Evolutionary conservation across 2,329 filamentous ascomycete genomes (phyloP).

Genomic region (Didymella exigua): DNA sequence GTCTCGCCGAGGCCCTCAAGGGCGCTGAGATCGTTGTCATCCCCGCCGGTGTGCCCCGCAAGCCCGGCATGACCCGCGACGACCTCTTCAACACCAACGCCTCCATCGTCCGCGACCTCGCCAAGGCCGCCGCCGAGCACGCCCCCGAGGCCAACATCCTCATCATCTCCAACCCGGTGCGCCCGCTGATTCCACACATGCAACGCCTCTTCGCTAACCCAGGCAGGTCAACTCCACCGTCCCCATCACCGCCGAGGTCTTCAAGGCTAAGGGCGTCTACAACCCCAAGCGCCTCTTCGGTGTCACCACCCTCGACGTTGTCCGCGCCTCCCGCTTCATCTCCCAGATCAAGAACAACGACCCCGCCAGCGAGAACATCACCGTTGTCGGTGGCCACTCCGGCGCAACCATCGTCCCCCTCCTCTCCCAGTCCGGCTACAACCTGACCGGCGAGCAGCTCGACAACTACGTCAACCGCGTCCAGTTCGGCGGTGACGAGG

Average conservation of each 20-base stretch:
- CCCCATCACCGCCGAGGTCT: constrained; percentile 95
- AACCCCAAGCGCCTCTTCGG: constrained; percentile 99
- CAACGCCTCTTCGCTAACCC: constrained; percentile 13
- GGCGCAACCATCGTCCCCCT: constrained; percentile 98
- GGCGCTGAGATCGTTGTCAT: constrained; percentile 94
- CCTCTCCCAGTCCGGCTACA: constrained; percentile 91
- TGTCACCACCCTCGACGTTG: constrained; percentile 98
- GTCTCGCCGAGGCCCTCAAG: constrained; percentile 80
- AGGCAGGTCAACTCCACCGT: constrained; percentile 92
- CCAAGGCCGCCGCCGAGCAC: constrained; percentile 89
- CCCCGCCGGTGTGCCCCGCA: constrained; percentile 96
- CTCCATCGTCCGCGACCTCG: constrained; percentile 97
- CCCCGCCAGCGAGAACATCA: constrained; percentile 91
- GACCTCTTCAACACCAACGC: constrained; percentile 99
- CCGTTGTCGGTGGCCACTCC: constrained; percentile 95
- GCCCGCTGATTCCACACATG: constrained; percentile 23
- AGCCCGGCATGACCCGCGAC: constrained; percentile 99
- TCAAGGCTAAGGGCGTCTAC: constrained; percentile 95
- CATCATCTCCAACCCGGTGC: constrained; percentile 94
- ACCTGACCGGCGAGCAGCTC: constrained; percentile 76
- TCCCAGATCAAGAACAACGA: constrained; percentile 89
- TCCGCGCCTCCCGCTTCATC: constrained; percentile 97
- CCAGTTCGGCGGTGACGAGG: constrained; percentile 98
- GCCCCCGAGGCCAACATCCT: constrained; percentile 93
- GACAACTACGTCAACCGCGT: constrained; percentile 87